Conservation (phyloP, 306 rosid species). For the Pterocarpus macrocarpus region DNA sequence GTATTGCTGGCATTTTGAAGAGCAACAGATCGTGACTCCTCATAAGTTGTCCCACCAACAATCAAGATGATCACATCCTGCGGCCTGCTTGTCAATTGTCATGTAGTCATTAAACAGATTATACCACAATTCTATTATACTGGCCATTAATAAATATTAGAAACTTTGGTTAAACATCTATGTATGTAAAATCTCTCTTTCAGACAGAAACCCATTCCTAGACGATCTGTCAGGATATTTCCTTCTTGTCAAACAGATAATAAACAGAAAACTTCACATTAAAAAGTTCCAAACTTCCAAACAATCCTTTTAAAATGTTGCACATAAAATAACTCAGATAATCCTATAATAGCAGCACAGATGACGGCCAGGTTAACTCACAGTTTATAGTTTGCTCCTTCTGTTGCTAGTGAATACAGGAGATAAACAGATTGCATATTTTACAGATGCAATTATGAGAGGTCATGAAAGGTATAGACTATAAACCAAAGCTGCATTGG, state of each 20-base stretch:
- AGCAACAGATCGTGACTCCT: constrained; percentile 89
- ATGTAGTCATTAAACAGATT: constrained; percentile 41
- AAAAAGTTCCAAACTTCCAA: constrained; percentile 3
- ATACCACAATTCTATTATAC: constrained; percentile 35
- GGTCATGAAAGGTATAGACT: constrained; percentile 15
- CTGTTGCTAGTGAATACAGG: constrained; percentile 7
- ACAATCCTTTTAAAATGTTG: neutral
- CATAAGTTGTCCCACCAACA: constrained; percentile 97
- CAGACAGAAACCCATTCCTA: constrained; percentile 15
- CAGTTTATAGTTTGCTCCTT: constrained; percentile 10
- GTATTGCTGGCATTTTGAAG: constrained; percentile 80
- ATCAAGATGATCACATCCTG: constrained; percentile 93
- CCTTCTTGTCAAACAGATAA: constrained; percentile 6
- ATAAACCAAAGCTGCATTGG: constrained; percentile 8
- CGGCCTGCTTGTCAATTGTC: constrained; percentile 68
- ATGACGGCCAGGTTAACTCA: constrained; percentile 19
- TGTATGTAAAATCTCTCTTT: constrained; percentile 4
- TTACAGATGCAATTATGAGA: constrained; percentile 18
- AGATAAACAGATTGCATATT: neutral
- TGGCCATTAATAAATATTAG: constrained; percentile 5
- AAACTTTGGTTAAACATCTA: neutral
- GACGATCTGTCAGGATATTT: constrained; percentile 15
- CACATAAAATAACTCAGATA: constrained; percentile 5
- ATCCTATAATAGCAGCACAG: neutral
- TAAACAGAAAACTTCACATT: neutral